Evolutionary conservation across 805 yeast genomes (phyloP).

Genomic region (Cyberlindnera bimundalis): DNA sequence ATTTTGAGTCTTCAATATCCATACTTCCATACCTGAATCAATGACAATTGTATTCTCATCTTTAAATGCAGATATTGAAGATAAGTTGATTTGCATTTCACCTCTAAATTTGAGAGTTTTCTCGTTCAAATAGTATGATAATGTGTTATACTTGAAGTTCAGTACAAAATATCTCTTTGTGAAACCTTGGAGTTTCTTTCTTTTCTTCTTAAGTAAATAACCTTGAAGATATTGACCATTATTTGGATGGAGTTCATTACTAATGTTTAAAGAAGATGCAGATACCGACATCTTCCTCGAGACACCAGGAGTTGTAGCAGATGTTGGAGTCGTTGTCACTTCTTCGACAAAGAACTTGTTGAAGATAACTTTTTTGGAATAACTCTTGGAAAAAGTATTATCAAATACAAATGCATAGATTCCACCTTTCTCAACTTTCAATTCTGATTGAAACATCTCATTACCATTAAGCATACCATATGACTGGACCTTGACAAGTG

Average conservation of each 20-base stretch:
- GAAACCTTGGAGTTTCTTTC: conserved; percentile 83
- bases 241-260: conserved; percentile 37
- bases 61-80: conserved; percentile 78
- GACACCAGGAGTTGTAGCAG: background rate
- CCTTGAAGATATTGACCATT: conserved; percentile 79
- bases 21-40: conserved; percentile 93
- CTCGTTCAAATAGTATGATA: conserved; percentile 74
- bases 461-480: conserved; percentile 57
- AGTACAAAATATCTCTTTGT: conserved; percentile 80
- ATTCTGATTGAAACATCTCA: conserved; percentile 58
- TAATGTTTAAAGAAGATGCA: conserved; percentile 19
- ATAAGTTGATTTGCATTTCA: conserved; percentile 80
- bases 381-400: conserved; percentile 84
- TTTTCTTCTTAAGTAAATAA: conserved; percentile 69
- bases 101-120: conserved; percentile 78
- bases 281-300: conserved; percentile 18
- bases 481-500: conserved; percentile 49
- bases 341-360: conserved; percentile 34
- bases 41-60: conserved; percentile 66
- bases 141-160: conserved; percentile 76
- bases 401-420: conserved; percentile 87
- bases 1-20: conserved; percentile 76
- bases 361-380: conserved; percentile 76
- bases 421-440: conserved; percentile 60
- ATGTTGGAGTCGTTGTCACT: conserved; percentile 17